These are phyloP conservation scores for Nemophila menziesii DNA, from an alignment of 257 asterid species.

Conservation along the genomic window DNA sequence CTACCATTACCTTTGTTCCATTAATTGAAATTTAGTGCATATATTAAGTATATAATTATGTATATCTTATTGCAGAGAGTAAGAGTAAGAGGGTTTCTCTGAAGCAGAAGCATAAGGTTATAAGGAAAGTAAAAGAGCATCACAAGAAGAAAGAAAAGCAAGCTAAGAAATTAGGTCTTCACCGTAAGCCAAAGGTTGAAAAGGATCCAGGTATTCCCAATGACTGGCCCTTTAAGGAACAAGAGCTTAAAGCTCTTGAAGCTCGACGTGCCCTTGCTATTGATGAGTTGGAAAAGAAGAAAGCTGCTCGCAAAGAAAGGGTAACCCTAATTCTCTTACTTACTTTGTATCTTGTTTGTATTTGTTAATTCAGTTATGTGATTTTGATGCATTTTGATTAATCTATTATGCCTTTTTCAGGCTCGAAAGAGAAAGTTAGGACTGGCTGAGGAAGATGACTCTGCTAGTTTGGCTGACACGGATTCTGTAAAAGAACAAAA, in stretches of 20 bases:
- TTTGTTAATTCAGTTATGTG: background rate
- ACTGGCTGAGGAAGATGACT: constrained; percentile 49
- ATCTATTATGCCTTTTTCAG: constrained; percentile 16
- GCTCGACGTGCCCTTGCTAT: constrained; percentile 59
- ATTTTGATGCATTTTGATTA: background rate
- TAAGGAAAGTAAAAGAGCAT: constrained; percentile 79
- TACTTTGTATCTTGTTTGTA: background rate
- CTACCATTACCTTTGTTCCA: background rate
- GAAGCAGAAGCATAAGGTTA: constrained; percentile 75
- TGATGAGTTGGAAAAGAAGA: constrained; percentile 69
- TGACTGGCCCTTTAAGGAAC: constrained; percentile 92
- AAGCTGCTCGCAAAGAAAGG: constrained; percentile 93
- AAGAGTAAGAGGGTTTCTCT: constrained; percentile 82
- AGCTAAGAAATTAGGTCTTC: constrained; percentile 59
- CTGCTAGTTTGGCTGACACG: constrained; percentile 9
- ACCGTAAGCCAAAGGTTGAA: constrained; percentile 52
- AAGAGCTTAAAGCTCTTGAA: constrained; percentile 88
- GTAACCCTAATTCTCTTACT: constrained; percentile 14
- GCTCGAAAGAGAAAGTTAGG: constrained; percentile 75
- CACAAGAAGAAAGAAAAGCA: constrained; percentile 83
- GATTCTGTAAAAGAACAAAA: constrained; percentile 21
- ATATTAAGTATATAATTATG: background rate
- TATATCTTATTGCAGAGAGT: constrained; percentile 40
- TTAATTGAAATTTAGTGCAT: background rate
- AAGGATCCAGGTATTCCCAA: constrained; percentile 93